A percentile compares a stretch with the other conserved stretches of the same genome.
These are phyloP conservation scores for Escallonia rubra DNA, from an alignment of 129 eudicot genomes.

Conservation along the genomic window DNA sequence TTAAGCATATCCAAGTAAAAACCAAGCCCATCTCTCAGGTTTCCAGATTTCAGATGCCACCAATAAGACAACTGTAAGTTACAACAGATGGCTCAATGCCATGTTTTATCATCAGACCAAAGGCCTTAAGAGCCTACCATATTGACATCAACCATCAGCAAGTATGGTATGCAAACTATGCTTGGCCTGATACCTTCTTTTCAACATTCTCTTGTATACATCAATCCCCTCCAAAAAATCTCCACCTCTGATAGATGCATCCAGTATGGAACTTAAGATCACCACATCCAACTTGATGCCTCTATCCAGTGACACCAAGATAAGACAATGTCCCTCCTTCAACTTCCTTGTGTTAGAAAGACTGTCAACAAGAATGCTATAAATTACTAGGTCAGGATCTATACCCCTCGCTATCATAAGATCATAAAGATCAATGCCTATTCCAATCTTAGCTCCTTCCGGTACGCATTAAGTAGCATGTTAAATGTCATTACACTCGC, in stretches of 20 bases:
- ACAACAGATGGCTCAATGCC: slow-evolving; percentile 46
- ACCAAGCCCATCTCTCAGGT: slow-evolving; percentile 39
- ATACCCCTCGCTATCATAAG: slow-evolving; percentile 37
- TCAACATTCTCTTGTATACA: slow-evolving; percentile 43
- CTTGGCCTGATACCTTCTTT: slow-evolving; percentile 46
- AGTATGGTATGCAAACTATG: slow-evolving; percentile 50
- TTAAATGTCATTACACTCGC: slow-evolving; percentile 58
- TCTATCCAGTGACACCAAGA: slow-evolving; percentile 32
- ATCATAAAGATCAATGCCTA: slow-evolving; percentile 44
- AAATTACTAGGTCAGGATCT: slow-evolving; percentile 52
- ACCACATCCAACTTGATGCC: slow-evolving; percentile 60
- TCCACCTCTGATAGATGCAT: slow-evolving; percentile 43
- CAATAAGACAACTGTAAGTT: slow-evolving; percentile 45
- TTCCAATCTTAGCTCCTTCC: slow-evolving; percentile 33
- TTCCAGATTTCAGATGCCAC: slow-evolving; percentile 57
- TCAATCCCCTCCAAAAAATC: slow-evolving; percentile 41
- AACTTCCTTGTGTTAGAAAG: slow-evolving; percentile 42
- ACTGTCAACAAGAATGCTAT: slow-evolving; percentile 56
- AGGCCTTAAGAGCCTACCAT: slow-evolving; percentile 35
- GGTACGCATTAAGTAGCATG: slow-evolving; percentile 46
- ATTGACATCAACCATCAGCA: slow-evolving; percentile 47
- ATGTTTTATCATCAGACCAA: slow-evolving; percentile 42
- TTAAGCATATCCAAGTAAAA: slow-evolving; percentile 39
- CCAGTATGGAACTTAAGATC: slow-evolving; percentile 46
- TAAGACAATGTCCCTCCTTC: slow-evolving; percentile 37